Evolutionary conservation across 441 rosid genomes (phyloP).

Genomic region (Aleurites moluccanus): DNA sequence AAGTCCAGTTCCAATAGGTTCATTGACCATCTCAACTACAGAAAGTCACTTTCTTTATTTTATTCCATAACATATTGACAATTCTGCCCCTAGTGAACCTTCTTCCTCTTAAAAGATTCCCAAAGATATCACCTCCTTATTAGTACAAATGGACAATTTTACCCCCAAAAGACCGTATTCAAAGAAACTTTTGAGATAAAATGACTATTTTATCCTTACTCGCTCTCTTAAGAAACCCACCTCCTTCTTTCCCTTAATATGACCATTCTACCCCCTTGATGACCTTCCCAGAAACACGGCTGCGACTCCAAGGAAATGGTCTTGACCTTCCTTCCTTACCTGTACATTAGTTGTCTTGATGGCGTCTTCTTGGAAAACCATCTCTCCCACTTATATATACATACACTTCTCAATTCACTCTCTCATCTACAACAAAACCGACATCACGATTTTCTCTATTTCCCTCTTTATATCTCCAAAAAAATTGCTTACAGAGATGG

Average conservation of each 20-base stretch:
- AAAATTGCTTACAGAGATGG: slow-evolving; percentile 18
- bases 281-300: slow-evolving; percentile 35
- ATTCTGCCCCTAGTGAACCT: neutral
- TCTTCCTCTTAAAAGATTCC: neutral
- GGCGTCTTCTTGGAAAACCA: slow-evolving; percentile 56
- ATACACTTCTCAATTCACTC: neutral
- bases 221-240: neutral
- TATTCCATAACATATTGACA: neutral
- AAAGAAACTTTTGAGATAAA: neutral
- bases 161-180: too few species aligned
- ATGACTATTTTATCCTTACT: too few species aligned
- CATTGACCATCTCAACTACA: neutral
- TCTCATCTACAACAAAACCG: neutral
- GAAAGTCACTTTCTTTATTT: too few species aligned
- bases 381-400: slow-evolving; percentile 21
- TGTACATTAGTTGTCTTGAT: slow-evolving; percentile 52
- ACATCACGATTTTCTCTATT: neutral
- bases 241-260: neutral
- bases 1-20: too few species aligned
- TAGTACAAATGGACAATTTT: neutral
- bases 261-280: slow-evolving; percentile 25
- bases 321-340: slow-evolving; percentile 29
- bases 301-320: slow-evolving; percentile 24
- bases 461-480: neutral
- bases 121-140: too few species aligned